These are phyloP conservation scores for Arthrobotrys conoides DNA, from an alignment of 2,329 filamentous ascomycete species.

Conservation along the genomic window DNA sequence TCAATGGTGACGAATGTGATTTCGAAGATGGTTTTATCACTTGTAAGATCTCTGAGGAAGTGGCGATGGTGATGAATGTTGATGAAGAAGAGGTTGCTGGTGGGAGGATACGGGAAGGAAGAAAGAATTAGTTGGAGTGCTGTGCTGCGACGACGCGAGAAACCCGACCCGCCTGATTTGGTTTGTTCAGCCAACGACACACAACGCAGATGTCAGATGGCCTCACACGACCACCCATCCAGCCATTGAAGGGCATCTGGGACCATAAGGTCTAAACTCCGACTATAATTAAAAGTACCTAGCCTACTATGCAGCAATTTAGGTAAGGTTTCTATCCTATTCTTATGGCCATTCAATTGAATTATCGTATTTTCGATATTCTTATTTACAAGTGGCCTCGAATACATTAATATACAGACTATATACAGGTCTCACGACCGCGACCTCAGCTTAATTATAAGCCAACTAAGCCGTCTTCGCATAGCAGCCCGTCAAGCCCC, in stretches of 20 bases:
- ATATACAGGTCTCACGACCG: not conserved
- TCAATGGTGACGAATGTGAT: not conserved
- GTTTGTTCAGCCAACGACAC: constrained; percentile 47
- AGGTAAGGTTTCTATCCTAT: too few species aligned
- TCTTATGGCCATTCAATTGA: not conserved
- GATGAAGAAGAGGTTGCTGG: constrained; percentile 20
- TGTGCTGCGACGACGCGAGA: constrained; percentile 47
- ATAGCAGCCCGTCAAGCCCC: constrained; percentile 60
- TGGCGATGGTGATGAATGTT: constrained; percentile 3
- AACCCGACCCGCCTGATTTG: constrained; percentile 30
- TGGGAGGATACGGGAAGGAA: constrained; percentile 26
- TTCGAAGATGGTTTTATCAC: not conserved
- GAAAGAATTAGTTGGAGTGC: constrained; percentile 10
- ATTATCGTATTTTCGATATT: not conserved
- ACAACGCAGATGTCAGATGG: constrained; percentile 42
- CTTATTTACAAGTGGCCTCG: constrained; percentile 3
- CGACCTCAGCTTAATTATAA: not conserved
- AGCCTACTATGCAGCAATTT: too few species aligned
- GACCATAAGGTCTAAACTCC: too few species aligned
- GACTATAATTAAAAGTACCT: too few species aligned
- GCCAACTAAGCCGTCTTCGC: constrained; percentile 31
- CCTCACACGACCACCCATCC: constrained; percentile 4
- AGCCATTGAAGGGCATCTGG: not conserved
- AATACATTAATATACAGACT: constrained; percentile 1
- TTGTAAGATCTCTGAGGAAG: constrained; percentile 1